Percentiles rank a stretch among this genome's conserved stretches.
phyloP scores from a whole-genome alignment of 768 basidiomycete species.

The Trametes sanguinea region DNA sequence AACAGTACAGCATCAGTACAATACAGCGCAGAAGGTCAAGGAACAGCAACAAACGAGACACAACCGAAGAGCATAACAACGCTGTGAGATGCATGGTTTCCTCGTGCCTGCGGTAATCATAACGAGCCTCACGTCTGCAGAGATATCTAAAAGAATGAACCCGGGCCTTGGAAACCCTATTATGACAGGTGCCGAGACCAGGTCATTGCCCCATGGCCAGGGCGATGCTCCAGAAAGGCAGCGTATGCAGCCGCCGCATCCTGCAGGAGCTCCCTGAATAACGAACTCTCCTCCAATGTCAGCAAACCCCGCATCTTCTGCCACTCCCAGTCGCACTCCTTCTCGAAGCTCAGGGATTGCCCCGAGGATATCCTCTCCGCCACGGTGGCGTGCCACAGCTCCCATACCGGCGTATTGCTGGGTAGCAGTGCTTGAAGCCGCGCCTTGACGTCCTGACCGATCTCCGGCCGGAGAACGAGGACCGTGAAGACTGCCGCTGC shows the following conservation, averaged over 20 bases:
- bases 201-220: not conserved
- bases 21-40: not conserved
- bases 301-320: not conserved
- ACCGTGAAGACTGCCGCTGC: slow-evolving; percentile 11
- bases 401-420: slow-evolving; percentile 8
- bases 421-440: slow-evolving; percentile 8
- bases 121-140: too few species aligned
- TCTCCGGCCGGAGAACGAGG: slow-evolving; percentile 2
- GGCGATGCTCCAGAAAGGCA: not conserved
- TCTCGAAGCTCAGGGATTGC: not conserved
- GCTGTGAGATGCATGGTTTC: too few species aligned
- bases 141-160: too few species aligned
- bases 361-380: not conserved
- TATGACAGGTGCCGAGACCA: not conserved
- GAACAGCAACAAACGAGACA: too few species aligned
- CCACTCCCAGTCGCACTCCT: slow-evolving; percentile 9
- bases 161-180: not conserved
- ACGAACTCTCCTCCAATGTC: not conserved
- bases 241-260: slow-evolving; percentile 9
- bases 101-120: too few species aligned
- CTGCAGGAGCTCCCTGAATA: not conserved
- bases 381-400: slow-evolving; percentile 10
- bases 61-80: too few species aligned
- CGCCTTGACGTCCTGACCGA: slow-evolving; percentile 8
- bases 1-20: not conserved